Percentiles rank a stretch among this genome's conserved stretches.
These are phyloP conservation scores for Nematocida sp. DNA, from an alignment of 371 early-diverging fungal genomes.

Conservation along the genomic window DNA sequence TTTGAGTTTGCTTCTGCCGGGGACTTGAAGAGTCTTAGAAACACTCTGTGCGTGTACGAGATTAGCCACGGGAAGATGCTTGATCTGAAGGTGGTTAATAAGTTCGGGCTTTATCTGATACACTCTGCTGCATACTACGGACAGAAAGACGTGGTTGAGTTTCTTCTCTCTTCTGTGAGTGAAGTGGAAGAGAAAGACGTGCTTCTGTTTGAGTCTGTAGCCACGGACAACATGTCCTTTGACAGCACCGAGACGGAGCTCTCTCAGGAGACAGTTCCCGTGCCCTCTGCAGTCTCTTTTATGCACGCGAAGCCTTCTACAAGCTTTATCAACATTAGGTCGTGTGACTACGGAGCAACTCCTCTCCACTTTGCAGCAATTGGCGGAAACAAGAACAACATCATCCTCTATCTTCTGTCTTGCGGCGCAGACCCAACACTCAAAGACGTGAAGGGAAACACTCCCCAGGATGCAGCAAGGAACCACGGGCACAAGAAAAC, in stretches of 20 bases:
- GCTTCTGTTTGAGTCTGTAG: conserved; percentile 27
- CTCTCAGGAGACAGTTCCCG: neutral
- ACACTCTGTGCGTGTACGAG: conserved; percentile 43
- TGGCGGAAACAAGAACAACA: conserved; percentile 49
- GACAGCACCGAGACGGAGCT: conserved; percentile 35
- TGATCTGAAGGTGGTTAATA: conserved; percentile 39
- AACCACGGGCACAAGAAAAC: conserved; percentile 51
- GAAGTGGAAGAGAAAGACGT: conserved; percentile 42
- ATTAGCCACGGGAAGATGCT: conserved; percentile 45
- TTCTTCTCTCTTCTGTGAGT: conserved; percentile 46
- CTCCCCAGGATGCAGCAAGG: conserved; percentile 33
- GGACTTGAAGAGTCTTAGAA: conserved; percentile 24
- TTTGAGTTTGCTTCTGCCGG: conserved; percentile 41
- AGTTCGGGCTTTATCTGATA: conserved; percentile 40
- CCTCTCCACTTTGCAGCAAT: conserved; percentile 49
- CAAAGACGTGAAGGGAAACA: conserved; percentile 35
- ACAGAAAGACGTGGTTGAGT: conserved; percentile 39
- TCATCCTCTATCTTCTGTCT: conserved; percentile 40
- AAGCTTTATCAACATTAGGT: conserved; percentile 39
- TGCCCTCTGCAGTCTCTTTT: conserved; percentile 9
- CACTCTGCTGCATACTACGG: conserved; percentile 52
- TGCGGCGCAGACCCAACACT: conserved; percentile 45
- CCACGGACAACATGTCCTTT: conserved; percentile 46
- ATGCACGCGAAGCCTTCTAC: conserved; percentile 39
- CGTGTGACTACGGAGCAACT: conserved; percentile 29